Conservation (phyloP, 2,329 filamentous ascomycete genomes). For the Colletotrichum sp. region DNA sequence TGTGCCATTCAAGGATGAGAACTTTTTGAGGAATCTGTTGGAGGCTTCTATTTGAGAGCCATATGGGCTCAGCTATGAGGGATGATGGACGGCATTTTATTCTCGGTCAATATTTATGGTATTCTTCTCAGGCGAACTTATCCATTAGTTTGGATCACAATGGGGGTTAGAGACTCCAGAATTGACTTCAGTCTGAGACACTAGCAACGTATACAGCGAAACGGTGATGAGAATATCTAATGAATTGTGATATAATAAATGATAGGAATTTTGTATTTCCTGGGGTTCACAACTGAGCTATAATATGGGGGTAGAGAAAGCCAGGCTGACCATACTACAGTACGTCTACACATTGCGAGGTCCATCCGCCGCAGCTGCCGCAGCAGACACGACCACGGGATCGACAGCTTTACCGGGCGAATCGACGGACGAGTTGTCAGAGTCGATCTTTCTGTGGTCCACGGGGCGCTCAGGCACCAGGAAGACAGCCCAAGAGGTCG, state of each 20-base stretch:
- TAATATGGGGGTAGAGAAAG: fast-evolving
- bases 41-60: not conserved
- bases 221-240: fast-evolving
- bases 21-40: constrained; percentile 23
- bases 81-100: not conserved
- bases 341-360: not conserved
- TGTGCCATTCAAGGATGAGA: constrained; percentile 43
- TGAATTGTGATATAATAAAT: fast-evolving
- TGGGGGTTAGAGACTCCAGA: not conserved
- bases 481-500: constrained; percentile 38
- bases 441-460: constrained; percentile 14
- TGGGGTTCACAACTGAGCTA: fast-evolving
- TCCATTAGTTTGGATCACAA: not conserved
- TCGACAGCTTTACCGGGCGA: not conserved
- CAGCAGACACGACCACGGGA: not conserved
- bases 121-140: not conserved
- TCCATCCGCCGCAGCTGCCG: not conserved
- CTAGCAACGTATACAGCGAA: not conserved
- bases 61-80: fast-evolving
- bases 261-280: not conserved
- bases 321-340: fast-evolving
- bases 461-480: constrained; percentile 40
- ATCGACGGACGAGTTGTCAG: not conserved
- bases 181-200: not conserved
- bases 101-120: not conserved